These are phyloP conservation scores for Phytophthora pluvialis DNA, from an alignment of 352 stramenopile genomes.

Conservation along the genomic window DNA sequence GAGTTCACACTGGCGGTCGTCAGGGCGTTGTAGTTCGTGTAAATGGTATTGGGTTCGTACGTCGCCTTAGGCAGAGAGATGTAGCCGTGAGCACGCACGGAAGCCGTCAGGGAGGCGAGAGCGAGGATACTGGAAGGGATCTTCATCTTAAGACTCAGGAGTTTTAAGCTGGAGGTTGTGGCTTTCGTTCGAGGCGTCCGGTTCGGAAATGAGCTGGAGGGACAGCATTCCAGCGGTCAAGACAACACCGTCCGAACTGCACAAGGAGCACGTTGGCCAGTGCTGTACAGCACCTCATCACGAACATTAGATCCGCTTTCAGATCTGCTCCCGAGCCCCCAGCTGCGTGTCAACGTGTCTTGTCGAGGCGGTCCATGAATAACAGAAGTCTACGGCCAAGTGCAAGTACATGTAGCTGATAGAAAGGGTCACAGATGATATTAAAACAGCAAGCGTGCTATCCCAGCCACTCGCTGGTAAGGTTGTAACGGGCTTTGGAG, in stretches of 20 bases:
- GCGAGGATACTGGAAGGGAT: conserved; percentile 11
- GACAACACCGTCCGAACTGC: conserved; percentile 16
- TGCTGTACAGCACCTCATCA: conserved; percentile 3
- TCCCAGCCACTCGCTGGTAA: conserved; percentile 6
- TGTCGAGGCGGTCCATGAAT: neutral
- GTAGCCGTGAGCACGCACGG: conserved; percentile 32
- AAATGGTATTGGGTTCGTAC: conserved; percentile 33
- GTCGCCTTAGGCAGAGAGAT: conserved; percentile 32
- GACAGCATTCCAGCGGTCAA: conserved; percentile 5
- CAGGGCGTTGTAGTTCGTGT: conserved; percentile 34
- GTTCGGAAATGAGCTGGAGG: conserved; percentile 14
- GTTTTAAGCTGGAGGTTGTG: neutral
- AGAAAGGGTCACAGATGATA: conserved; percentile 2
- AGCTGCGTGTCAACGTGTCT: conserved; percentile 14
- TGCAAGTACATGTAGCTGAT: neutral
- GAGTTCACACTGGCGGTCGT: conserved; percentile 34
- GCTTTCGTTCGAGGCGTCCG: conserved; percentile 8
- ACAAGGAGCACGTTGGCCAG: neutral
- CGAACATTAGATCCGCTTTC: conserved; percentile 7
- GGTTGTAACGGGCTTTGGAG: conserved; percentile 3
- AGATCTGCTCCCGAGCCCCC: conserved; percentile 8
- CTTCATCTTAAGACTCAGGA: conserved; percentile 13
- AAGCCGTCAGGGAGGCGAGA: conserved; percentile 10
- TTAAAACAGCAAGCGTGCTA: conserved; percentile 1
- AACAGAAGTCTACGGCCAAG: neutral